Evolutionary conservation across 495 filamentous ascomycete species (phyloP), one percentile per base, ranked within the genome.

Genomic region (Aspergillus sclerotiicarbonarius): DNA sequence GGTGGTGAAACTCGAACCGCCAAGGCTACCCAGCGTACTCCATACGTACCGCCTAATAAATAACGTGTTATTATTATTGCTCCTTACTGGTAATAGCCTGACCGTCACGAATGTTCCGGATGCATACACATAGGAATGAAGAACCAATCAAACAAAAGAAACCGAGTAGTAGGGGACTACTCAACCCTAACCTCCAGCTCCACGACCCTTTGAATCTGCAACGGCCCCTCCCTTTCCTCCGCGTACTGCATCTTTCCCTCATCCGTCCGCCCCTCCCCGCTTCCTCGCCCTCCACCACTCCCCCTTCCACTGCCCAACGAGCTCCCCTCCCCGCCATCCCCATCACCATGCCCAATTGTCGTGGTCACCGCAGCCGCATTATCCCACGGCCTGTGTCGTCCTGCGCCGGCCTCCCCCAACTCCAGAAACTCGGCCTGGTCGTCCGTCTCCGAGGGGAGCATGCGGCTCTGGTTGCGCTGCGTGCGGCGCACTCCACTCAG

Each of bases 121-220:
- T n/a, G n/a, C n/a, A n/a, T n/a, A n/a, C n/a, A n/a, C n/a, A n/a
- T n/a, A n/a, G n/a, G n/a, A n/a, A n/a, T n/a, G n/a, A n/a, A n/a
- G n/a, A n/a, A n/a, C n/a, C n/a, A n/a, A n/a, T n/a, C n/a, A n/a
- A n/a, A n/a, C n/a, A n/a, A n/a, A n/a, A n/a, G n/a, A n/a, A n/a
- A n/a, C n/a, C n/a, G n/a, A n/a, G n/a, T n/a, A n/a, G n/a, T n/a
- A n/a, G n/a, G n/a, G n/a, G n/a, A 25, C 33, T 35, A 47, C 44
- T 47, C 44, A 6, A 47, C 44, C 44, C 44, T 19, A 9, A 57
- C 47, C 33, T 20, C 49, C 9, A 57, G 20, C 55, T 57, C 55
- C 32, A 45, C 49, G 0, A 57, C 46, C 21, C 51, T 57, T 10
- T 51, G 55, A 19, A 57, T 51, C 29, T 51, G 45, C 44, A 47